These are phyloP conservation scores for Kodamaea alishanica DNA, from an alignment of 1,139 yeast genomes.

Conservation along the genomic window DNA sequence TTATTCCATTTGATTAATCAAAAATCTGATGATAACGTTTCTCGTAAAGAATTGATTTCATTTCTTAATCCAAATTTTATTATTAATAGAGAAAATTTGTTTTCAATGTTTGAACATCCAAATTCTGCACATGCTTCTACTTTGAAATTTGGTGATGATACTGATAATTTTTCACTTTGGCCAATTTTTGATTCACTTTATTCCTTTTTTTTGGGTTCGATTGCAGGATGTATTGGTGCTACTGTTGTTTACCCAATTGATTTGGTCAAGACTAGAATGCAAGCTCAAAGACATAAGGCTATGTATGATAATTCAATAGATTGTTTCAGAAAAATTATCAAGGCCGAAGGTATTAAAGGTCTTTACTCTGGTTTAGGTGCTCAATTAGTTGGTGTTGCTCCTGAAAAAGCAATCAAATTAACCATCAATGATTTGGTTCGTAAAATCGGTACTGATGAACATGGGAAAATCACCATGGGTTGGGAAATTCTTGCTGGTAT, in stretches of 20 bases:
- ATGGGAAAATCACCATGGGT: constrained; percentile 57
- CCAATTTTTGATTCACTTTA: constrained; percentile 79
- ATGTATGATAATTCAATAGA: constrained; percentile 78
- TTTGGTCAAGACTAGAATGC: constrained; percentile 95
- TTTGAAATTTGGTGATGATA: constrained; percentile 22
- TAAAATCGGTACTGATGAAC: constrained; percentile 58
- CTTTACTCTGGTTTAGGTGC: constrained; percentile 92
- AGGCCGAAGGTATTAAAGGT: constrained; percentile 81
- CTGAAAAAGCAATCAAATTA: constrained; percentile 95
- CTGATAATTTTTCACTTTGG: constrained; percentile 47
- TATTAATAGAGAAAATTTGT: constrained; percentile 29
- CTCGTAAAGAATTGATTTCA: constrained; percentile 51
- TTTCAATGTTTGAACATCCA: constrained; percentile 44
- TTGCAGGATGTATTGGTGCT: constrained; percentile 98
- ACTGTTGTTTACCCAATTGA: constrained; percentile 98
- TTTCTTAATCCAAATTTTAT: constrained; percentile 45
- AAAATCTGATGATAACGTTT: constrained; percentile 40
- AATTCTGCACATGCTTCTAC: constrained; percentile 25
- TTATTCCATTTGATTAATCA: constrained; percentile 48
- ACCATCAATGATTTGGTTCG: constrained; percentile 91
- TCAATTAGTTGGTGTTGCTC: constrained; percentile 95
- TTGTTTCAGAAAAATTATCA: constrained; percentile 75
- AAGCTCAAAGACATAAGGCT: constrained; percentile 79
- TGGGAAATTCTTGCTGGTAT: constrained; percentile 89
- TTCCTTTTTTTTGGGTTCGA: constrained; percentile 85